Base-by-base conservation (phyloP, 148 eudicot species). In the Cornus florida region DNA sequence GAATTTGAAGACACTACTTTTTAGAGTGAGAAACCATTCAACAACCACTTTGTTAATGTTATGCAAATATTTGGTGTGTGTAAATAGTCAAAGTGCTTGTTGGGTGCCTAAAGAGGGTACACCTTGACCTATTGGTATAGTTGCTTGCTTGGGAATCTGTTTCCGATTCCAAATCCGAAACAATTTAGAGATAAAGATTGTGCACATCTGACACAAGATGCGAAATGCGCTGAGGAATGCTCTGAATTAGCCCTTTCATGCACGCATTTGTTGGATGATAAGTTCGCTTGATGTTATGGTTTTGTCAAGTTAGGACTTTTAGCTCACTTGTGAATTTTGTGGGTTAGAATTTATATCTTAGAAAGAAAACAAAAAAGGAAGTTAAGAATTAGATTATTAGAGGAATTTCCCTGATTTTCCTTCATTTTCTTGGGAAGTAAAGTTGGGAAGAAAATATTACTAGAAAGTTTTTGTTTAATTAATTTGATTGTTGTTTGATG, bases 341-440 rank as follows among this genome's bases (percentile, higher is more conserved):
- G 62, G 17, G 19, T 0, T 57, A 57, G 62, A 57, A 57, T 57
- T 57, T 23, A 32, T 0, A 28, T 28, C 28, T 28, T 28, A 28
- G 33, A 39, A 66, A 66, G 67, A 38, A 72, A 33, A 23, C 3
- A 31, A 65, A 12, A 28, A 14, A 7, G 7, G 2, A 24, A 23
- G 1, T 13, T 10, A 65, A 13, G 12, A 24, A 68, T 46, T 80
- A 80, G 78, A 17, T 24, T 46, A 43, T 17, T 28, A 59, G n/a
- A 20, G 19, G 48, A 9, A 7, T 31, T 6, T 43, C 62, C 65
- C 62, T 31, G 39, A 69, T 19, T 39, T 69, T 75, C 28, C 68
- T 76, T 59, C 77, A 13, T 57, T 80, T 75, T 69, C 74, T 69
- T 24, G 48, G 75, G 12, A 74, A 69, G 78, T 39, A 38, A 35